These are phyloP conservation scores for Agaricales sp. DNA, from an alignment of 1,284 basidiomycete species.

Conservation along the genomic window DNA sequence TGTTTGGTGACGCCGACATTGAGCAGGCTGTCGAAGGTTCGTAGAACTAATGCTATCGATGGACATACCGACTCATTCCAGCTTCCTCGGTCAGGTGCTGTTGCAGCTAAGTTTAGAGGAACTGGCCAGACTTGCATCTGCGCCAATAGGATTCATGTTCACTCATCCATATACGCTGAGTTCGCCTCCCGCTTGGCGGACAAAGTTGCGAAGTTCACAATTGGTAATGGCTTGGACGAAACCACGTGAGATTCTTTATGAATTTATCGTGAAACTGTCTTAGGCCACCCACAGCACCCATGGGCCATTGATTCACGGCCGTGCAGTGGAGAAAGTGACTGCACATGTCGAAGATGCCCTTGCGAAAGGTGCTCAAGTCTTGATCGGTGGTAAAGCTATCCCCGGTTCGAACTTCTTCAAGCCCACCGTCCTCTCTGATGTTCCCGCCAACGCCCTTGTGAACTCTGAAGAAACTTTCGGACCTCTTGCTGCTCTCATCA, in stretches of 20 bases:
- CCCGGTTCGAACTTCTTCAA: constrained; percentile 67
- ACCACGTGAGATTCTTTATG: constrained; percentile 41
- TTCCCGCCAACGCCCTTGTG: constrained; percentile 57
- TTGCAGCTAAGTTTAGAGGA: constrained; percentile 86
- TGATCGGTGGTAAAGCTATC: constrained; percentile 75
- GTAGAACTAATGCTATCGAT: constrained; percentile 7
- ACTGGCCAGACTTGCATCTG: constrained; percentile 90
- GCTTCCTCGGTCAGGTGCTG: constrained; percentile 41
- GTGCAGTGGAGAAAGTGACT: constrained; percentile 81
- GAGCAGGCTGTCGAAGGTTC: constrained; percentile 84
- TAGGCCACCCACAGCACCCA: constrained; percentile 75
- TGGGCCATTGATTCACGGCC: constrained; percentile 87
- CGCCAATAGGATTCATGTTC: constrained; percentile 82
- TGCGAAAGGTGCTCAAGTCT: constrained; percentile 73
- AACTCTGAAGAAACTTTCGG: constrained; percentile 85
- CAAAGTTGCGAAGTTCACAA: constrained; percentile 82
- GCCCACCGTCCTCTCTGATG: constrained; percentile 86
- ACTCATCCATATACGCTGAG: constrained; percentile 76
- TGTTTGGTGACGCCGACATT: constrained; percentile 95
- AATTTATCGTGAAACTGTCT: constrained; percentile 2
- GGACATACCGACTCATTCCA: background rate
- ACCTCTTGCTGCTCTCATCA: constrained; percentile 67
- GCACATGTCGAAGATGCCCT: constrained; percentile 85
- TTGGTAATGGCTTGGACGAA: constrained; percentile 83
- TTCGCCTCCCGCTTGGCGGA: constrained; percentile 78